A percentile compares a stretch with the other conserved stretches of the same genome.
These are phyloP conservation scores for Mariannaea sp. DNA, from an alignment of 2,329 filamentous ascomycete species.

Conservation along the genomic window DNA sequence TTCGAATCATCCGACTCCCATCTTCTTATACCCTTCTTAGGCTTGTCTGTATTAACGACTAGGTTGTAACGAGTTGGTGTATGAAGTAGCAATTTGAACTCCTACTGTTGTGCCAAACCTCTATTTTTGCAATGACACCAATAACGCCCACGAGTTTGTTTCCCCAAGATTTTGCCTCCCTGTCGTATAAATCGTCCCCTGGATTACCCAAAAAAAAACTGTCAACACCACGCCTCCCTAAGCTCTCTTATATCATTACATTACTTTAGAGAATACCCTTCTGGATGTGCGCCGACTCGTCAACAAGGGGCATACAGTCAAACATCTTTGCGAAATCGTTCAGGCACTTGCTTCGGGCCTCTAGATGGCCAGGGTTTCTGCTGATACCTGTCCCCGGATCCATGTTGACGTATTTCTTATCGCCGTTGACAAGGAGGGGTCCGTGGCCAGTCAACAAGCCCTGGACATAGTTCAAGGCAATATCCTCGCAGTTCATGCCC, in stretches of 20 bases:
- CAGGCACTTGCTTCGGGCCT: slow-evolving; percentile 43
- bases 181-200: neutral
- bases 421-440: slow-evolving; percentile 43
- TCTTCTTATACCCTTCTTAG: too few relatives aligned
- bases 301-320: slow-evolving; percentile 43
- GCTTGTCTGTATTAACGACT: neutral
- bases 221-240: too few relatives aligned
- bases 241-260: slow-evolving; percentile 29
- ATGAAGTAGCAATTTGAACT: neutral
- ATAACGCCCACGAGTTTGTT: slow-evolving; percentile 7
- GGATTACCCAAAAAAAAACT: neutral
- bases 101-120: slow-evolving; percentile 1
- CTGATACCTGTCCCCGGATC: slow-evolving; percentile 43
- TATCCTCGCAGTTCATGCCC: slow-evolving; percentile 48
- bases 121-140: neutral
- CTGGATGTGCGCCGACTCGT: slow-evolving; percentile 43
- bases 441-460: slow-evolving; percentile 43
- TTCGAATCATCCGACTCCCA: too few relatives aligned
- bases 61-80: neutral
- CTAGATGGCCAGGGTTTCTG: slow-evolving; percentile 40
- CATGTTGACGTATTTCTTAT: slow-evolving; percentile 41
- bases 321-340: slow-evolving; percentile 43
- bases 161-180: neutral
- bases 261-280: slow-evolving; percentile 39
- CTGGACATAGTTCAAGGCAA: slow-evolving; percentile 46